These are phyloP conservation scores for Acanthamoeba sp. DNA, from an alignment of 208 protist species.

Conservation along the genomic window DNA sequence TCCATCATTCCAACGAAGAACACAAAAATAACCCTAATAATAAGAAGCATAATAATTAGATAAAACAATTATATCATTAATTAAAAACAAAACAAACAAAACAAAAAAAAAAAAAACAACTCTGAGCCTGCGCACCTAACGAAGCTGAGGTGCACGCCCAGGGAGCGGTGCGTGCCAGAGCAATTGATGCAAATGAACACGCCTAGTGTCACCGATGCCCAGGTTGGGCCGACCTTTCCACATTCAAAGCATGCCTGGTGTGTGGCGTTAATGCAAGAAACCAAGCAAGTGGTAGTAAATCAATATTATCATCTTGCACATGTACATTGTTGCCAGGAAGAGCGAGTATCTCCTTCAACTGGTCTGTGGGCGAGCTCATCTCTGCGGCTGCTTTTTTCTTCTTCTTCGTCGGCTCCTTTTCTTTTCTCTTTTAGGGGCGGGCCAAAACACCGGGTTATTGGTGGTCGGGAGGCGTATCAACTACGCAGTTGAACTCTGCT, in stretches of 20 bases:
- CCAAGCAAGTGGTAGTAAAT: neutral
- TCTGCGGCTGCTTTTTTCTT: neutral
- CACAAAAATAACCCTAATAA: too few relatives aligned
- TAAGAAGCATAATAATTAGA: too few relatives aligned
- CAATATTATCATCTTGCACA: neutral
- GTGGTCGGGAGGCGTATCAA: too few relatives aligned
- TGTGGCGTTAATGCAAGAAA: too few relatives aligned
- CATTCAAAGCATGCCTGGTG: constrained; percentile 38
- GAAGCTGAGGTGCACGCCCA: constrained; percentile 86
- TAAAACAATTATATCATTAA: too few relatives aligned
- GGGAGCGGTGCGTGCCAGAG: constrained; percentile 82
- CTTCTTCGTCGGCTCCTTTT: neutral
- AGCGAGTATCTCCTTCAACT: neutral
- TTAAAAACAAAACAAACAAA: too few relatives aligned
- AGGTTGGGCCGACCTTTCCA: constrained; percentile 79
- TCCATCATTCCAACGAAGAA: too few relatives aligned
- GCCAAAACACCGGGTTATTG: too few relatives aligned
- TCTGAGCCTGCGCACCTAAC: constrained; percentile 80
- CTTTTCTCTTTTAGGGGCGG: too few relatives aligned
- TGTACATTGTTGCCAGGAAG: neutral
- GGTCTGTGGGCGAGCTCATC: neutral
- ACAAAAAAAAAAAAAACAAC: neutral
- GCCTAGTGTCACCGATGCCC: constrained; percentile 86
- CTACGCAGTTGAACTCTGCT: too few relatives aligned
- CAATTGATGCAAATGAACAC: constrained; percentile 89